Evolutionary conservation across 805 yeast species (phyloP), one percentile per base, ranked within the genome.

Genomic region (Saturnispora mendoncae): DNA sequence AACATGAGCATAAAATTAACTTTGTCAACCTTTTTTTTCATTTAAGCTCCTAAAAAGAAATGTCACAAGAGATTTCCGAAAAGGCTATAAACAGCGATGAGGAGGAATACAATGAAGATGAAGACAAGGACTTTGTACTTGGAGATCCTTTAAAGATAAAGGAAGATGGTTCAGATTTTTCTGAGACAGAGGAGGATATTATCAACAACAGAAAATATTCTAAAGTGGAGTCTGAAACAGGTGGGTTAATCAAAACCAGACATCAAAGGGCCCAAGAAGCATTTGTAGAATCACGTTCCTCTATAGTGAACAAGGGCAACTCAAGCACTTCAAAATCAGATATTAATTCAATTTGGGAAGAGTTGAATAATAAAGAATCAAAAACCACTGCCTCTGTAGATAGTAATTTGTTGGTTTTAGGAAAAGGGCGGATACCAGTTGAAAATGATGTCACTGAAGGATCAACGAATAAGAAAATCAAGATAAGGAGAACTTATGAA

Each of bases 401-500:
- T n/a, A n/a, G n/a, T n/a, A n/a, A n/a, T n/a, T n/a, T n/a, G n/a
- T n/a, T n/a, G n/a, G n/a, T n/a, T n/a, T n/a, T n/a, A n/a, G n/a
- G n/a, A n/a, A n/a, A n/a, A n/a, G n/a, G n/a, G n/a, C n/a, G n/a
- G n/a, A n/a, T n/a, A n/a, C n/a, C n/a, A n/a, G n/a, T n/a, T n/a
- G n/a, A n/a, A n/a, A n/a, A n/a, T n/a, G n/a, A n/a, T n/a, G n/a
- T n/a, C n/a, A 7, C 25, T 4, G 6, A 15, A 18, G 13, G n/a
- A 8, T 4, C 4, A 18, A 32, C 13, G 25, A 24, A 19, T 4
- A 17, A 78, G 38, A 71, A 71, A 55, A 72, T 90, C 42, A 74
- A 76, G 51, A 87, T 90, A 43, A 78, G 74, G 45, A 70, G 92
- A 47, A 74, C 79, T 2, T 90, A 84, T 56, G 82, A 84, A 43